A percentile compares a stretch with the other conserved stretches of the same genome.
Evolutionary conservation across 805 yeast genomes (phyloP).

Genomic region (Lipomyces chichibuensis): DNA sequence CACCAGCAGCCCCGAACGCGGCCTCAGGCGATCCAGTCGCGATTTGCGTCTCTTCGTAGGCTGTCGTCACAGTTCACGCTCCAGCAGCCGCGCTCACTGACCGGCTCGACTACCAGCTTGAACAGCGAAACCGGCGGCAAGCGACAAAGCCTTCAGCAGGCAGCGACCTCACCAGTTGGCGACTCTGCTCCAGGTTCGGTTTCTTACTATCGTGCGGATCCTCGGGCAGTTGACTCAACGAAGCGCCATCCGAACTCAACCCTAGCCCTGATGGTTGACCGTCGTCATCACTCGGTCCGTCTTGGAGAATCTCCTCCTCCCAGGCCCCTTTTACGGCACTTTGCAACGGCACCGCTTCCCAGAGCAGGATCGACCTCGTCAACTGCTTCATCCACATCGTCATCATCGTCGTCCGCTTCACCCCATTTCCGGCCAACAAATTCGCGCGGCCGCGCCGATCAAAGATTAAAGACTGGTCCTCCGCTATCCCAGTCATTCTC

Average conservation of each 20-base stretch:
- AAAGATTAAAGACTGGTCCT: background rate
- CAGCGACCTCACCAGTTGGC: background rate
- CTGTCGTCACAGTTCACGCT: conserved; percentile 16
- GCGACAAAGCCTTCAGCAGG: background rate
- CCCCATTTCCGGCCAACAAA: background rate
- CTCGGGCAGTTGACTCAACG: background rate
- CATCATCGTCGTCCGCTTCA: conserved; percentile 10
- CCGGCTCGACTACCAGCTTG: conserved; percentile 6
- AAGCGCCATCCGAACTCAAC: background rate
- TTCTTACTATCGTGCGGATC: background rate
- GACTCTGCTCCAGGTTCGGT: background rate
- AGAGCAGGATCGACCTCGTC: conserved; percentile 5
- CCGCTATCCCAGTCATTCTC: background rate
- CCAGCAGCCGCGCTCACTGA: conserved; percentile 18
- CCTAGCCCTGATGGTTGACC: background rate
- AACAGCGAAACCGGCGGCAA: background rate
- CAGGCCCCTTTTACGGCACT: background rate
- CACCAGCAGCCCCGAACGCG: conserved; percentile 3
- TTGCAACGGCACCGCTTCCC: background rate
- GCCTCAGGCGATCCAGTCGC: conserved; percentile 2
- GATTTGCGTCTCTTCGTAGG: conserved; percentile 16
- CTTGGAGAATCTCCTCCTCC: background rate
- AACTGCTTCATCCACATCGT: conserved; percentile 11
- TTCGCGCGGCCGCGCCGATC: background rate
- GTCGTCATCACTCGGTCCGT: background rate